phyloP scores from a whole-genome alignment of 345 rosid species.

The Anacardium occidentale region DNA sequence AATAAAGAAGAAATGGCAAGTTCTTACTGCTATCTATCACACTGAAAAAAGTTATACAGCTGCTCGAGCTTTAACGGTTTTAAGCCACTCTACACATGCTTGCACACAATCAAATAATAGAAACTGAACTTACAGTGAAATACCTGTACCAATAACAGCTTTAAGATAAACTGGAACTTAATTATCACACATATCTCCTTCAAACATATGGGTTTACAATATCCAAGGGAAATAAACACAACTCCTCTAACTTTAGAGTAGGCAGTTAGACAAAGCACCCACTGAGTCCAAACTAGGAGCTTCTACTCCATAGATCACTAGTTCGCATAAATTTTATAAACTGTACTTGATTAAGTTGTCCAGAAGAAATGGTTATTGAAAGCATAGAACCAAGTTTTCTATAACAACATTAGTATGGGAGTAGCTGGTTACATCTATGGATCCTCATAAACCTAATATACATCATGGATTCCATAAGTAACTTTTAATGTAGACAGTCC shows the following conservation, averaged over 20 bases:
- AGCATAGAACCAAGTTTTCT: background rate
- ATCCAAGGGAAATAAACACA: background rate
- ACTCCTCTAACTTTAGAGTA: background rate
- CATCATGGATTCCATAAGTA: background rate
- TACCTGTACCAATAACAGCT: too few species aligned
- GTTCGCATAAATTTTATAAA: background rate
- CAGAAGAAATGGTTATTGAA: background rate
- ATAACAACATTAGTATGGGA: background rate
- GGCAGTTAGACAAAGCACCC: background rate
- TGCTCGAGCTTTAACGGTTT: background rate
- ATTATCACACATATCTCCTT: background rate
- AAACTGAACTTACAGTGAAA: background rate
- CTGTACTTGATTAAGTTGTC: background rate
- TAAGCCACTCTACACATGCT: background rate
- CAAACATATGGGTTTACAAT: background rate
- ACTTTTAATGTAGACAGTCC: background rate
- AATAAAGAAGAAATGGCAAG: background rate
- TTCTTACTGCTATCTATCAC: background rate
- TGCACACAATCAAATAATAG: background rate
- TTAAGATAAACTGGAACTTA: background rate
- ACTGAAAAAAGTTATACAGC: background rate
- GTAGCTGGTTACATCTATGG: too few species aligned
- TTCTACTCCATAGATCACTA: background rate
- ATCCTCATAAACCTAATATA: background rate
- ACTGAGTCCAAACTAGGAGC: background rate